These are phyloP conservation scores for Saturnispora sekii DNA, from an alignment of 805 yeast species.

Conservation along the genomic window DNA sequence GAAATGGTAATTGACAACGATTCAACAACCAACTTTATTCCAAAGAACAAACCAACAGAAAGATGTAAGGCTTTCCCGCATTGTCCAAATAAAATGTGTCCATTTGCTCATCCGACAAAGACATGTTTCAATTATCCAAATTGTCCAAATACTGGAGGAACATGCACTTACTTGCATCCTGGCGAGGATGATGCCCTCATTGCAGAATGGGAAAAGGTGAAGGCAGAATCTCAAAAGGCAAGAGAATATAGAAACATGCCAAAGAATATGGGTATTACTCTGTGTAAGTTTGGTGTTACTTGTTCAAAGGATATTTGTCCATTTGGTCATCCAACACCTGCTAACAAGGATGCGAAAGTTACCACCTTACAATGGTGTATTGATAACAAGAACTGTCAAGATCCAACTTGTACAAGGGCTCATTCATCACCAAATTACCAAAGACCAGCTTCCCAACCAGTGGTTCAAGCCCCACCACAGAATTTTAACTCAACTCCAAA, in stretches of 20 bases:
- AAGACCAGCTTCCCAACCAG: conserved; percentile 19
- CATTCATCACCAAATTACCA: conserved; percentile 65
- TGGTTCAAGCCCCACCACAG: not conserved
- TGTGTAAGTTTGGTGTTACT: conserved; percentile 68
- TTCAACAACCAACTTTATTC: conserved; percentile 28
- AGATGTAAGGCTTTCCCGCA: conserved; percentile 67
- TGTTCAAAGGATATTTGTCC: conserved; percentile 78
- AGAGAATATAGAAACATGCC: conserved; percentile 8
- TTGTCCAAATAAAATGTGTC: conserved; percentile 58
- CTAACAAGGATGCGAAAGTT: conserved; percentile 65
- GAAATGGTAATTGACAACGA: conserved; percentile 25
- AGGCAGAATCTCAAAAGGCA: conserved; percentile 17
- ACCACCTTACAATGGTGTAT: conserved; percentile 67
- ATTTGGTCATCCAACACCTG: conserved; percentile 88
- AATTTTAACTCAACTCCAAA: conserved; percentile 12
- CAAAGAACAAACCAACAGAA: conserved; percentile 40
- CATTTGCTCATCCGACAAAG: conserved; percentile 71
- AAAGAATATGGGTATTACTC: conserved; percentile 33
- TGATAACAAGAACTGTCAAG: conserved; percentile 52
- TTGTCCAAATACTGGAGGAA: conserved; percentile 72
- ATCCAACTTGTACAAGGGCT: conserved; percentile 57
- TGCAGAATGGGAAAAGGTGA: conserved; percentile 56
- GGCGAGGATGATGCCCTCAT: conserved; percentile 72
- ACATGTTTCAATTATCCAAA: conserved; percentile 66
- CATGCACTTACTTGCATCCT: conserved; percentile 77